These are phyloP conservation scores for Tuber umbilicatum DNA, from an alignment of 495 filamentous ascomycete genomes.

Conservation along the genomic window DNA sequence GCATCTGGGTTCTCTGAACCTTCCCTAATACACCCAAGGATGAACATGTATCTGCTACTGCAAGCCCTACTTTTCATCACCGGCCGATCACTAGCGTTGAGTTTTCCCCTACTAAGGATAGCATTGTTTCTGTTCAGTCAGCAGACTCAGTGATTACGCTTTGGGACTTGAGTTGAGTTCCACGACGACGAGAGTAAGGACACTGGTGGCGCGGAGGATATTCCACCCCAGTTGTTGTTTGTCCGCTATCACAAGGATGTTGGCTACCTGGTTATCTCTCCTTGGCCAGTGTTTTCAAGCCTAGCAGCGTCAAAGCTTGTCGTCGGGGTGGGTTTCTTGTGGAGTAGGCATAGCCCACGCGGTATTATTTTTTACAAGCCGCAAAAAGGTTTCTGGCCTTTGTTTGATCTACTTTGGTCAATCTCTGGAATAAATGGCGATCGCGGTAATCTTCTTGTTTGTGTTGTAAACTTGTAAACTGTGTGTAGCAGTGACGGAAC, in stretches of 20 bases:
- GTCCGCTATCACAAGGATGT: constrained; percentile 89
- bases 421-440: background rate
- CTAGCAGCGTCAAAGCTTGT: constrained; percentile 53
- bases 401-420: too few species aligned
- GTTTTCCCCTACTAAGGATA: constrained; percentile 41
- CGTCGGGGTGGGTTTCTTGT: background rate
- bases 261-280: constrained; percentile 58
- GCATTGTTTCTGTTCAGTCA: too few species aligned
- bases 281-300: constrained; percentile 55
- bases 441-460: background rate
- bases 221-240: constrained; percentile 90
- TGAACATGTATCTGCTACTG: constrained; percentile 52
- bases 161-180: constrained; percentile 58
- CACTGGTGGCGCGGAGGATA: constrained; percentile 75
- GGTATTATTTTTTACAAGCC: background rate
- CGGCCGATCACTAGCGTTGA: constrained; percentile 92
- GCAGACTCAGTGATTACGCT: too few species aligned
- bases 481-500: background rate
- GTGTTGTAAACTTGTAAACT: background rate
- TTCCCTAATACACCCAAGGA: constrained; percentile 59
- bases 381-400: background rate
- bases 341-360: background rate
- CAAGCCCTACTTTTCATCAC: constrained; percentile 83
- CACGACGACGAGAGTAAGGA: constrained; percentile 93
- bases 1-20: constrained; percentile 84